Conservation (phyloP, 2,329 filamentous ascomycete genomes). For the Colletotrichum sp. region DNA sequence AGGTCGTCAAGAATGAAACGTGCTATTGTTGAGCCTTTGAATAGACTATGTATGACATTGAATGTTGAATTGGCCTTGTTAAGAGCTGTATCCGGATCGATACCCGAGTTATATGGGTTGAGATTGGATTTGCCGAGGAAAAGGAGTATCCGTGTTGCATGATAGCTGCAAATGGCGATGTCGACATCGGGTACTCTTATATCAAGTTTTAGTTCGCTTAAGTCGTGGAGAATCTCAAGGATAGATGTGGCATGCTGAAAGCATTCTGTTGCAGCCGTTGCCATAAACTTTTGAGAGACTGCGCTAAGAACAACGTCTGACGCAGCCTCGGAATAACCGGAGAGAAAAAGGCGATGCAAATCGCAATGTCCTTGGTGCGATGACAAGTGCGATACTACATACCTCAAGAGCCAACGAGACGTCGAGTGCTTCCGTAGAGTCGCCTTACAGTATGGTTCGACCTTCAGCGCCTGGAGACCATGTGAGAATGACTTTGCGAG, state of each 20-base stretch:
- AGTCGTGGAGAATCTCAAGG: background rate
- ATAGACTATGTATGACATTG: background rate
- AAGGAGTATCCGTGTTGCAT: background rate
- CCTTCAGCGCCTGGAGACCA: background rate
- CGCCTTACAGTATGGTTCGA: background rate
- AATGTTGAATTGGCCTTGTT: background rate
- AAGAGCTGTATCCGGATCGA: background rate
- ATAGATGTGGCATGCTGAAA: background rate
- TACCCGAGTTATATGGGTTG: background rate
- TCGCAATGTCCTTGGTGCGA: constrained; percentile 32
- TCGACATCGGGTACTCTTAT: background rate
- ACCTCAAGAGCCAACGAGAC: constrained; percentile 23
- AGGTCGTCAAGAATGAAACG: background rate
- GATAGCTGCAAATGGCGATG: background rate
- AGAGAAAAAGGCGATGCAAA: constrained; percentile 45
- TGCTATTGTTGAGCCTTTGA: background rate
- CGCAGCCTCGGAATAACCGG: constrained; percentile 43
- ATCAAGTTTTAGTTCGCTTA: background rate
- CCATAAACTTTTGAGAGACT: background rate
- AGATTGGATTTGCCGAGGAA: background rate
- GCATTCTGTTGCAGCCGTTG: background rate
- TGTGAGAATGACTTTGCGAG: constrained; percentile 19
- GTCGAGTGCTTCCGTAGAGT: background rate
- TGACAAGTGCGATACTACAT: constrained; percentile 17
- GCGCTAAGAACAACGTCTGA: constrained; percentile 19